Percentiles rank a stretch among this genome's conserved stretches.
Evolutionary conservation across 148 eudicot species (phyloP).

Genomic region (Fagopyrum homotropicum): DNA sequence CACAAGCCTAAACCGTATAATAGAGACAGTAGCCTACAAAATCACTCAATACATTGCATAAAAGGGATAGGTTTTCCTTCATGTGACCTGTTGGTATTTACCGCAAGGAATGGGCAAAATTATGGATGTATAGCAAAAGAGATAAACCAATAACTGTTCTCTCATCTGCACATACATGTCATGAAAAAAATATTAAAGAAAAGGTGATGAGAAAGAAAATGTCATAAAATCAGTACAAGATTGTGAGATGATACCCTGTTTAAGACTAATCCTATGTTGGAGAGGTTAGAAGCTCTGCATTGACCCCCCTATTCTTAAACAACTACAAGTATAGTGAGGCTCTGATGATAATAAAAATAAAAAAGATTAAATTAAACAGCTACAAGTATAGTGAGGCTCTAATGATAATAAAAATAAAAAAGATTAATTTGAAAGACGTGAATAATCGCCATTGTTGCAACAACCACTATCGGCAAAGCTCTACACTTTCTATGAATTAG

Average conservation of each 20-base stretch:
- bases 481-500: not conserved
- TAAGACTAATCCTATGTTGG: conserved; percentile 51
- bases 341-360: not conserved
- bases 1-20: too few species aligned
- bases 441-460: not conserved
- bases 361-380: too few species aligned
- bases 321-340: conserved; percentile 17
- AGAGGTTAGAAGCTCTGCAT: conserved; percentile 42
- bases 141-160: conserved; percentile 61
- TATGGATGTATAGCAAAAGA: conserved; percentile 51
- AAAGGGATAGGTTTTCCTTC: too few species aligned
- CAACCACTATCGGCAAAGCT: not conserved
- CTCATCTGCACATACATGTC: conserved; percentile 48
- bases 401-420: too few species aligned
- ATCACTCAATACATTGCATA: too few species aligned
- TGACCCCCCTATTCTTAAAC: conserved; percentile 33
- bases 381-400: too few species aligned
- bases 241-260: conserved; percentile 36
- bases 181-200: not conserved
- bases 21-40: too few species aligned
- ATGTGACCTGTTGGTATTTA: conserved; percentile 61
- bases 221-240: conserved; percentile 9
- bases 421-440: not conserved
- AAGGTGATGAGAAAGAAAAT: not conserved
- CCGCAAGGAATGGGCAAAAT: conserved; percentile 52